A percentile compares a stretch with the other conserved stretches of the same genome.
Evolutionary conservation across 1,284 basidiomycete genomes (phyloP).

Genomic region (Stereum hirsutum): DNA sequence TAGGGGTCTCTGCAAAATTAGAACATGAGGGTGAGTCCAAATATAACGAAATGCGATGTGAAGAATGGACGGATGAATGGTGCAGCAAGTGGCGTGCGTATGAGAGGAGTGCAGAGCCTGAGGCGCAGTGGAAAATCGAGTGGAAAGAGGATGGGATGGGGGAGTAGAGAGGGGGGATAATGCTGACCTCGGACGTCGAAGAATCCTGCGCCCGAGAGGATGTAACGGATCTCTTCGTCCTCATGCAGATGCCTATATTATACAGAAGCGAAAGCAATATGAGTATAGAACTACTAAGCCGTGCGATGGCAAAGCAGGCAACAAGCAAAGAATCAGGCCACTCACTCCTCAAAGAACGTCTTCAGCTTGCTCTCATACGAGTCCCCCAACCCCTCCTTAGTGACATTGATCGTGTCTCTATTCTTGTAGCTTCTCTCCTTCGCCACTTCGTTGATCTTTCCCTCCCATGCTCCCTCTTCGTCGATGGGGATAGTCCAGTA

Average conservation of each 20-base stretch:
- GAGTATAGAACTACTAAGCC: too few relatives aligned
- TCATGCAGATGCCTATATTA: slow-evolving; percentile 72
- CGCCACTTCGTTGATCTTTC: slow-evolving; percentile 50
- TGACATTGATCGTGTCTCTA: slow-evolving; percentile 67
- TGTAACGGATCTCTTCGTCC: slow-evolving; percentile 87
- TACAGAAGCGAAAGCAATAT: not conserved
- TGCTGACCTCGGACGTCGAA: slow-evolving; percentile 73
- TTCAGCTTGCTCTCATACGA: slow-evolving; percentile 73
- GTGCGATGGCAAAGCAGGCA: too few relatives aligned
- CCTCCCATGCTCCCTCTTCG: slow-evolving; percentile 32
- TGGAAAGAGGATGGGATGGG: not conserved
- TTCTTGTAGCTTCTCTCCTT: slow-evolving; percentile 68
- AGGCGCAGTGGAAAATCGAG: slow-evolving; percentile 2
- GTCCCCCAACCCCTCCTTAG: slow-evolving; percentile 67
- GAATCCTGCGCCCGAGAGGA: slow-evolving; percentile 74
- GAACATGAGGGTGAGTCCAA: not conserved
- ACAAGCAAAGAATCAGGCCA: slow-evolving; percentile 5
- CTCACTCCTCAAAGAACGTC: slow-evolving; percentile 75
- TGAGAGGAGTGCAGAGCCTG: not conserved
- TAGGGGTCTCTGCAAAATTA: slow-evolving; percentile 30
- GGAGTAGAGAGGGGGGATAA: not conserved
- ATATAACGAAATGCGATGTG: not conserved
- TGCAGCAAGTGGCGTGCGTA: not conserved
- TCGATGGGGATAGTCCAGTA: slow-evolving; percentile 56
- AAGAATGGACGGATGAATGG: too few relatives aligned